Conservation (phyloP, 2,329 filamentous ascomycete genomes). For the Mariannaea elegans region DNA sequence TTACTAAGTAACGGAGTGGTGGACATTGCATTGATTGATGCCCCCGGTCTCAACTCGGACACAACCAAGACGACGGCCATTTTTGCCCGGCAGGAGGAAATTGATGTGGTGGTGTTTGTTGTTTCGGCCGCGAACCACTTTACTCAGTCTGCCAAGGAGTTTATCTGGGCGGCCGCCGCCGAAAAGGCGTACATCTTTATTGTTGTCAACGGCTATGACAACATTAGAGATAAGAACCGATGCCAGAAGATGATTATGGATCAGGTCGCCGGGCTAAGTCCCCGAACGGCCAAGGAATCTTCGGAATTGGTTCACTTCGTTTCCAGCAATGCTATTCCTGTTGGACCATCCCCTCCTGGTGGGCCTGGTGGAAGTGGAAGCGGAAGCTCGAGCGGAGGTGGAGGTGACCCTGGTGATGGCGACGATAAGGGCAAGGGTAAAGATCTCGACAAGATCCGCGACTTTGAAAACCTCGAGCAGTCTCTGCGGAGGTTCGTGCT, state of each 20-base stretch:
- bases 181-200: conserved; percentile 99
- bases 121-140: conserved; percentile 98
- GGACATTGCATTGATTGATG: conserved; percentile 97
- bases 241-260: conserved; percentile 94
- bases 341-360: conserved; percentile 66
- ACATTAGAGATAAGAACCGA: conserved; percentile 88
- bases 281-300: conserved; percentile 90
- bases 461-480: conserved; percentile 90
- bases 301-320: conserved; percentile 96
- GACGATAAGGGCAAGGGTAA: conserved; percentile 83
- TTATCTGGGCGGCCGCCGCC: conserved; percentile 92
- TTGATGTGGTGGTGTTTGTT: conserved; percentile 98
- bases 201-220: conserved; percentile 97
- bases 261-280: conserved; percentile 87
- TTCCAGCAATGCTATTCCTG: conserved; percentile 93
- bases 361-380: conserved; percentile 63
- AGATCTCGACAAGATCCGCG: conserved; percentile 84
- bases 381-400: conserved; percentile 63
- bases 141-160: conserved; percentile 96
- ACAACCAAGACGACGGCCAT: conserved; percentile 97
- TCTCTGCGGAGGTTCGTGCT: conserved; percentile 92
- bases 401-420: conserved; percentile 62
- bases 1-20: conserved; percentile 97
- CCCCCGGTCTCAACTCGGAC: conserved; percentile 93
- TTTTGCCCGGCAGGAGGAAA: conserved; percentile 97